Evolutionary conservation across 2,329 filamentous ascomycete genomes (phyloP).

Genomic region (Thelonectria blattea): DNA sequence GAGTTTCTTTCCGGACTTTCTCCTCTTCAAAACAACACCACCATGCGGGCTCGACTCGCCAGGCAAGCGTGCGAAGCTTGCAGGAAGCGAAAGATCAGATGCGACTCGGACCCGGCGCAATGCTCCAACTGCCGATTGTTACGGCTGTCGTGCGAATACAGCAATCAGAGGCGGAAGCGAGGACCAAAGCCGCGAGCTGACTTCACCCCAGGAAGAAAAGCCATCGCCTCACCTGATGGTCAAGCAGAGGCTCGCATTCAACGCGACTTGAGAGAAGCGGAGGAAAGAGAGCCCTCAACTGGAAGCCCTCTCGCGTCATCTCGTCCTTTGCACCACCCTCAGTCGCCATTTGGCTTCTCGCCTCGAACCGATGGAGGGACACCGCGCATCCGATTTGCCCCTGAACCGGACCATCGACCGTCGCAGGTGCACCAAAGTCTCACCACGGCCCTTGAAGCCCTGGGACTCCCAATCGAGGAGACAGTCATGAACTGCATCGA

Average conservation of each 20-base stretch:
- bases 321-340: not conserved
- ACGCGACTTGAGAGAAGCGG: not conserved
- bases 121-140: slow-evolving; percentile 16
- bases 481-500: slow-evolving; percentile 5
- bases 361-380: not conserved
- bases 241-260: not conserved
- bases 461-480: not conserved
- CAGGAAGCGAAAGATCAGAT: slow-evolving; percentile 20
- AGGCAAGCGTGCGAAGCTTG: slow-evolving; percentile 21
- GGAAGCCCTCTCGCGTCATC: not conserved
- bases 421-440: slow-evolving; percentile 6
- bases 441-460: not conserved
- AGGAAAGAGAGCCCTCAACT: not conserved
- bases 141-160: slow-evolving; percentile 12
- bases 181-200: slow-evolving; percentile 14
- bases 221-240: not conserved
- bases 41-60: slow-evolving; percentile 16
- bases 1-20: not conserved
- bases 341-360: not conserved
- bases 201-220: not conserved
- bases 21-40: not conserved
- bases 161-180: slow-evolving; percentile 12
- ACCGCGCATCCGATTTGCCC: not conserved
- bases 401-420: not conserved
- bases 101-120: slow-evolving; percentile 3